These are phyloP conservation scores for Boletus reticuloceps DNA, from an alignment of 768 basidiomycete genomes.

Conservation along the genomic window DNA sequence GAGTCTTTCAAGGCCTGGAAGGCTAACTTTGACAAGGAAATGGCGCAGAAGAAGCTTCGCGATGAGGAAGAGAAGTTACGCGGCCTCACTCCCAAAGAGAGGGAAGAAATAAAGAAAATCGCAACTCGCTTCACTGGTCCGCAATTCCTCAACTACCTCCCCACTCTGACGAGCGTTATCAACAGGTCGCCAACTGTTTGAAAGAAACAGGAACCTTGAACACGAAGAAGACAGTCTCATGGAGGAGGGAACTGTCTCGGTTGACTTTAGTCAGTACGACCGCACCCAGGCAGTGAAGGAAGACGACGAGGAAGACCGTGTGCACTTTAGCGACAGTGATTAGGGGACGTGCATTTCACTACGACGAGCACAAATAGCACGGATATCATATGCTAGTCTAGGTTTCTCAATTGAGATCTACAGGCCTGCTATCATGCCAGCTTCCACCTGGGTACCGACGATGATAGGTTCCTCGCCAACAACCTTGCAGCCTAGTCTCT, in stretches of 20 bases:
- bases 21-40: constrained; percentile 69
- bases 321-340: constrained; percentile 88
- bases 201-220: constrained; percentile 68
- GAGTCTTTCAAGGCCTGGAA: constrained; percentile 85
- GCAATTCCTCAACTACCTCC: constrained; percentile 14
- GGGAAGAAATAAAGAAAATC: constrained; percentile 76
- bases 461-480: constrained; percentile 52
- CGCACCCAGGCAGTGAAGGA: constrained; percentile 48
- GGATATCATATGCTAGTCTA: constrained; percentile 3
- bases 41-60: constrained; percentile 50
- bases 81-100: constrained; percentile 70
- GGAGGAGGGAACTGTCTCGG: constrained; percentile 85
- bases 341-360: constrained; percentile 32
- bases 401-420: constrained; percentile 32
- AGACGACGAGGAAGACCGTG: constrained; percentile 57
- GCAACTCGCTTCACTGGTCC: constrained; percentile 66
- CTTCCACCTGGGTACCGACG: constrained; percentile 50
- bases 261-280: constrained; percentile 89
- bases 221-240: constrained; percentile 73
- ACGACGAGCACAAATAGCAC: neutral
- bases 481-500: constrained; percentile 56
- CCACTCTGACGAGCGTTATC: constrained; percentile 3
- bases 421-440: constrained; percentile 60
- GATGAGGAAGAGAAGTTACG: constrained; percentile 82
- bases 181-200: constrained; percentile 91